These are phyloP conservation scores for Penicillium sp. DNA, from an alignment of 2,329 filamentous ascomycete genomes.

Conservation along the genomic window DNA sequence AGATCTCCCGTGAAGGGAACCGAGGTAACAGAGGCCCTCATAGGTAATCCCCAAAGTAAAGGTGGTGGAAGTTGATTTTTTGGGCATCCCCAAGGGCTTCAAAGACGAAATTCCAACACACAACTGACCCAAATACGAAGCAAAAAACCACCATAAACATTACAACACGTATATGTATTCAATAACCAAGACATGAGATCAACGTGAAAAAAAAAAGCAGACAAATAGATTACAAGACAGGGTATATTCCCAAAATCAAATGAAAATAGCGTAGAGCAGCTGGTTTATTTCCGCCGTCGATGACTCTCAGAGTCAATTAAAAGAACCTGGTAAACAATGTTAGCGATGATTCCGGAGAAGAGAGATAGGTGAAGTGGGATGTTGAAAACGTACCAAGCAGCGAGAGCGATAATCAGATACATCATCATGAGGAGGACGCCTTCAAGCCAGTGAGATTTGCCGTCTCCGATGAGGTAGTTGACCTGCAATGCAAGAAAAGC, in stretches of 20 bases:
- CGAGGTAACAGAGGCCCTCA: too few relatives aligned
- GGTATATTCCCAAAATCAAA: slow-evolving; percentile 1
- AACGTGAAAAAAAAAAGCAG: neutral
- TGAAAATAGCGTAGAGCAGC: neutral
- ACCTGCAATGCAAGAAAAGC: slow-evolving; percentile 51
- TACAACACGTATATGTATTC: neutral
- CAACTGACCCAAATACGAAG: neutral
- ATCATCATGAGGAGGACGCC: slow-evolving; percentile 65
- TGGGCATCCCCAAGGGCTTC: neutral
- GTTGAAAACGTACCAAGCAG: slow-evolving; percentile 57
- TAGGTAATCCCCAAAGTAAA: too few relatives aligned
- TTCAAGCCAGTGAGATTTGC: slow-evolving; percentile 66
- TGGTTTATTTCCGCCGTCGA: neutral
- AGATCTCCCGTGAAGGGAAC: too few relatives aligned
- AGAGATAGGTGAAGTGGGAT: neutral
- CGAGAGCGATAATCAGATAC: slow-evolving; percentile 67
- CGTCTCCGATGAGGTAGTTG: slow-evolving; percentile 68
- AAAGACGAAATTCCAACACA: too few relatives aligned
- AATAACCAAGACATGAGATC: neutral
- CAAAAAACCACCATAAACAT: neutral
- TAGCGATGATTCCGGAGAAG: neutral
- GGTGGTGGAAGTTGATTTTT: neutral
- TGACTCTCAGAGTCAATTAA: slow-evolving; percentile 9
- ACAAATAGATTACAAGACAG: neutral
- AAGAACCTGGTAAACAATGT: slow-evolving; percentile 10